These are phyloP conservation scores for Phalaenopsis equestris DNA, from an alignment of 106 monocot genomes.

Conservation along the genomic window DNA sequence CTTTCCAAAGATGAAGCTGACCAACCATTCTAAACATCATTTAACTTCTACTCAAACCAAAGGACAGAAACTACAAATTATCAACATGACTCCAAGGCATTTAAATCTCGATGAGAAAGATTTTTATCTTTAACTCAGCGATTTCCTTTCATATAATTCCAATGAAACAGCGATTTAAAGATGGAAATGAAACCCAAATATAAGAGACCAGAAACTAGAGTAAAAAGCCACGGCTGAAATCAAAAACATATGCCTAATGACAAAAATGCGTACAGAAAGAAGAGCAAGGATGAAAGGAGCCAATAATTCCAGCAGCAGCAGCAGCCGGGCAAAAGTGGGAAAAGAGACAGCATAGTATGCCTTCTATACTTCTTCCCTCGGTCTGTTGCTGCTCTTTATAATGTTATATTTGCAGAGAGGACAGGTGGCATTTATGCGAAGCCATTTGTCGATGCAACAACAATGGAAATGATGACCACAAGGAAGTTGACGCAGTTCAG, in stretches of 20 bases:
- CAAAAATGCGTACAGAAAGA: background rate
- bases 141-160: background rate
- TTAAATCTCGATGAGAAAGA: background rate
- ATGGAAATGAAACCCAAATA: background rate
- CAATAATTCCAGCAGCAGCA: background rate
- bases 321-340: background rate
- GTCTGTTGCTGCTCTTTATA: slow-evolving; percentile 36
- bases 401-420: slow-evolving; percentile 89
- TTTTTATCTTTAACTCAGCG: background rate
- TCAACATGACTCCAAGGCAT: background rate
- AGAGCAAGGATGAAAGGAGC: background rate
- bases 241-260: background rate
- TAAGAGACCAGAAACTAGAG: background rate
- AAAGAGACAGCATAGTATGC: background rate
- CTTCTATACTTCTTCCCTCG: slow-evolving; percentile 28
- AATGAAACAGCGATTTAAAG: background rate
- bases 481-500: slow-evolving; percentile 69
- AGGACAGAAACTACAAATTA: background rate
- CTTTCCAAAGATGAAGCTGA: background rate
- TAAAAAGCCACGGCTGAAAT: background rate
- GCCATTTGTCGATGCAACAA: slow-evolving; percentile 78
- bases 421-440: slow-evolving; percentile 84
- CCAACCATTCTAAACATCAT: background rate
- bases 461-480: slow-evolving; percentile 86
- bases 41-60: background rate